Base-by-base conservation (phyloP, 2,329 filamentous ascomycete genomes). In the Lojkania enalia region DNA sequence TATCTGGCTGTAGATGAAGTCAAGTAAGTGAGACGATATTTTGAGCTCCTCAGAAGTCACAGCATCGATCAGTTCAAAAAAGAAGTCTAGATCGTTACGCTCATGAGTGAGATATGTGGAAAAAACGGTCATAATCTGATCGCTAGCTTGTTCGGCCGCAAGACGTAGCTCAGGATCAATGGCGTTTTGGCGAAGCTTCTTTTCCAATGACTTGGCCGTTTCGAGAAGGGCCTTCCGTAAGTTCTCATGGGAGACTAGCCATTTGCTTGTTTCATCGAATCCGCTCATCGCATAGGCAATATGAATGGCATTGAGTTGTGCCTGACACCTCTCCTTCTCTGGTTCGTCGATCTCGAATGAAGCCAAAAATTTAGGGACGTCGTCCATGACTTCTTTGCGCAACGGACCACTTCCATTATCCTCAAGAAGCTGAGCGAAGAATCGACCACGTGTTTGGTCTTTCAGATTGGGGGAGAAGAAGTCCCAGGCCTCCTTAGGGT, bases 291-390 rank as follows among this genome's bases (percentile, higher is more conserved):
- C 87, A 59, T 92, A 82, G 15, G 94, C 83, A 23, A 94, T 78
- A 60, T 95, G 89, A 49, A 99, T 87, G 0, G 87, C 86, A 67
- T 96, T 97, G 64, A 97, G 85, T 41, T 89, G 81, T 20, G 88
- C 86, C 30, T 85, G 87, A 31, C 91, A 89, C 54, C 83, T 84
- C 50, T 85, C 82, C 42, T 86, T 82, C 3, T 75, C 76, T 6
- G 82, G 75, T 18, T 81, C 73, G 42, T 88, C 85, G 39, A 80
- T 82, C 54, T 83, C 86, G 18, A 82, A 78, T 33, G 81, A 79
- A 36, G 81, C 79, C 51, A 90, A 79, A 44, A 99, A 80, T 0
- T 77, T 80, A 37, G 90, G 84, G 1, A 90, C 79, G 50, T 92
- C 87, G 14, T 82, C 80, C 42, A 86, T 81, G 5, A 94, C 84